Percentiles rank a stretch among this genome's conserved stretches.
Conservation (phyloP, 306 rosid species). For the Sphenostylis stenocarpa region DNA sequence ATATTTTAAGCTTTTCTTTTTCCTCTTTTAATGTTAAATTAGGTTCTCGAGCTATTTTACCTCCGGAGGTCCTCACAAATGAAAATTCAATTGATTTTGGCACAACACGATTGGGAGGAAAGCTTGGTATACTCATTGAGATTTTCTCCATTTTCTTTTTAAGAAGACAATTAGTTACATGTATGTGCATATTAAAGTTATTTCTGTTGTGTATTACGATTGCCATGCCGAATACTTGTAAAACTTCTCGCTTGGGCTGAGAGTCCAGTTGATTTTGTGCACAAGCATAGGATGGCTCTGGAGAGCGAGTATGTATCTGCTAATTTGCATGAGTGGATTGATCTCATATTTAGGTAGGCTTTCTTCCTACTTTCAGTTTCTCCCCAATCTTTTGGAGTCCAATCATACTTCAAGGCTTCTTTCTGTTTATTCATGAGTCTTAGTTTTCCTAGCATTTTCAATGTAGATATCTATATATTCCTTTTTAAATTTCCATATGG, state of each 20-base stretch:
- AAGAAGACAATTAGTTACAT: constrained; percentile 12
- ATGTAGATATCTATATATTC: too few relatives aligned
- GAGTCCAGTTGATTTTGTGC: constrained; percentile 86
- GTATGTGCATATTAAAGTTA: constrained; percentile 24
- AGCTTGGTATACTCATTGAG: constrained; percentile 67
- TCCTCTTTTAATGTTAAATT: too few relatives aligned
- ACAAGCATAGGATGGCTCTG: constrained; percentile 95
- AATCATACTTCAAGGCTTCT: constrained; percentile 20
- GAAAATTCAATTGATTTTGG: constrained; percentile 97
- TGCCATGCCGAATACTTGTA: constrained; percentile 62
- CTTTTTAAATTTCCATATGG: constrained; percentile 30
- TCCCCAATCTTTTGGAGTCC: neutral
- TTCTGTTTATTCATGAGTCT: constrained; percentile 16
- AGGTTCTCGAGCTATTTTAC: too few relatives aligned
- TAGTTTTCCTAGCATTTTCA: constrained; percentile 16
- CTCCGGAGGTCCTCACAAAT: too few relatives aligned
- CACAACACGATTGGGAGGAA: constrained; percentile 83
- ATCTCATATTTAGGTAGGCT: constrained; percentile 93
- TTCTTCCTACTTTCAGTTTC: constrained; percentile 7
- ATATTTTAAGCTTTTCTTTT: too few relatives aligned
- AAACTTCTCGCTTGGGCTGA: constrained; percentile 95
- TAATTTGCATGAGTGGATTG: constrained; percentile 98
- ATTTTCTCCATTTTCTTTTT: constrained; percentile 28
- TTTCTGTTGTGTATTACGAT: constrained; percentile 37
- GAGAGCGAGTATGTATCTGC: constrained; percentile 93